A percentile compares a stretch with the other conserved stretches of the same genome.
phyloP scores from a whole-genome alignment of 257 asterid genomes.

The Solanum pennellii region DNA sequence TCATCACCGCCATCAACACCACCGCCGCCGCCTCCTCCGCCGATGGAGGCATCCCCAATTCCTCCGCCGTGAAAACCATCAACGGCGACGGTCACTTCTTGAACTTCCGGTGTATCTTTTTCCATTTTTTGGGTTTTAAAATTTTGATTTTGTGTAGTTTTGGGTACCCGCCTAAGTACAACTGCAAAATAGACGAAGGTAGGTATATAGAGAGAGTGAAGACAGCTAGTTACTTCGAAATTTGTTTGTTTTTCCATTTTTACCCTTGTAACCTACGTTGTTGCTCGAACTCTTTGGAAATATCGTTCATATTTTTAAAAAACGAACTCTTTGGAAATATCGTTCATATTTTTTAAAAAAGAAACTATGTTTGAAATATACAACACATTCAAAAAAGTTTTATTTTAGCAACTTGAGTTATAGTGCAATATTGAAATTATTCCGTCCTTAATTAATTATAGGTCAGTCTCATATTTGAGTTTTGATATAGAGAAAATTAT shows the following conservation, averaged over 20 bases:
- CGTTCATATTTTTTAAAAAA: too few species aligned
- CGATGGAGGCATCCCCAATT: not conserved
- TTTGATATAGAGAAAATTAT: too few species aligned
- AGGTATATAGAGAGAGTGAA: not conserved
- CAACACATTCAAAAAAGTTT: too few species aligned
- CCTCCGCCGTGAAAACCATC: not conserved
- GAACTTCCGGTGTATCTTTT: not conserved
- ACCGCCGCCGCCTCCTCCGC: not conserved
- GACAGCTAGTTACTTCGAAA: not conserved
- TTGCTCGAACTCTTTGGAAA: not conserved
- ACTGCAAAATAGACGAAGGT: not conserved
- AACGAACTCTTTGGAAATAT: not conserved
- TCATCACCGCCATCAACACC: not conserved
- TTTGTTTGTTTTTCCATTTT: not conserved
- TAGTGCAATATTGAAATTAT: too few species aligned
- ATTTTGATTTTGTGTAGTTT: not conserved
- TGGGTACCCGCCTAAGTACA: constrained; percentile 5
- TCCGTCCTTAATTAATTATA: too few species aligned
- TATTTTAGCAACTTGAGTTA: too few species aligned
- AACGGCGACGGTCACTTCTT: not conserved
- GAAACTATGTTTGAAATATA: too few species aligned
- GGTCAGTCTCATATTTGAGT: too few species aligned
- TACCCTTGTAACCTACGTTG: not conserved
- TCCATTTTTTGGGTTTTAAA: not conserved
- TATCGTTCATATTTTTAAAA: too few species aligned